Evolutionary conservation across 805 yeast species (phyloP).

Genomic region (Nematodospora valgi): DNA sequence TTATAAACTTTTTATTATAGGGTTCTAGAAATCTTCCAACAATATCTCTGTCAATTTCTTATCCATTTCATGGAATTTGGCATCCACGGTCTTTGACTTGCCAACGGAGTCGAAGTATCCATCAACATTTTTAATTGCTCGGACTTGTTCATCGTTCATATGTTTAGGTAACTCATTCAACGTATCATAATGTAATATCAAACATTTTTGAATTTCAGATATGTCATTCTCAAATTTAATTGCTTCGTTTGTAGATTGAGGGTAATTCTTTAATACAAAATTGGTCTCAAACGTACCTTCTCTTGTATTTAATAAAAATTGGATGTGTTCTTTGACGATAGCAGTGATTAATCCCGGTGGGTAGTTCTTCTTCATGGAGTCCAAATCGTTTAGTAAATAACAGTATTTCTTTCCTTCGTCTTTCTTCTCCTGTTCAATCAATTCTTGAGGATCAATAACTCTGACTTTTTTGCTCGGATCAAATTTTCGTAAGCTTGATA

Average conservation of each 20-base stretch:
- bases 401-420: conserved; percentile 47
- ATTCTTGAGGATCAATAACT: conserved; percentile 48
- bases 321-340: conserved; percentile 39
- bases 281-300: conserved; percentile 40
- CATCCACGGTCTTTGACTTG: conserved; percentile 30
- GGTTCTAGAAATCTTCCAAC: conserved; percentile 15
- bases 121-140: conserved; percentile 44
- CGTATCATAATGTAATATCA: conserved; percentile 33
- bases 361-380: conserved; percentile 20
- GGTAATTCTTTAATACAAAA: conserved; percentile 56
- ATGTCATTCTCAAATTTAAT: conserved; percentile 72
- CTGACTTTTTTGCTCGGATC: conserved; percentile 22
- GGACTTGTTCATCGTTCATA: conserved; percentile 17
- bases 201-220: conserved; percentile 42
- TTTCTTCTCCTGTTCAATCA: conserved; percentile 44
- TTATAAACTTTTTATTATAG: background rate
- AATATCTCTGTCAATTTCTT: conserved; percentile 17
- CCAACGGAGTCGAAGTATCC: conserved; percentile 67
- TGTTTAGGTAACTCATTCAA: conserved; percentile 15
- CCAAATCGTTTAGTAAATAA: conserved; percentile 48
- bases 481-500: conserved; percentile 13
- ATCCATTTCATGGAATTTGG: conserved; percentile 20
- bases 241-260: conserved; percentile 61
- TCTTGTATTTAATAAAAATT: conserved; percentile 31
- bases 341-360: conserved; percentile 52